Base-by-base conservation (phyloP, 2,329 filamentous ascomycete species). In the Annulohypoxylon truncatum region DNA sequence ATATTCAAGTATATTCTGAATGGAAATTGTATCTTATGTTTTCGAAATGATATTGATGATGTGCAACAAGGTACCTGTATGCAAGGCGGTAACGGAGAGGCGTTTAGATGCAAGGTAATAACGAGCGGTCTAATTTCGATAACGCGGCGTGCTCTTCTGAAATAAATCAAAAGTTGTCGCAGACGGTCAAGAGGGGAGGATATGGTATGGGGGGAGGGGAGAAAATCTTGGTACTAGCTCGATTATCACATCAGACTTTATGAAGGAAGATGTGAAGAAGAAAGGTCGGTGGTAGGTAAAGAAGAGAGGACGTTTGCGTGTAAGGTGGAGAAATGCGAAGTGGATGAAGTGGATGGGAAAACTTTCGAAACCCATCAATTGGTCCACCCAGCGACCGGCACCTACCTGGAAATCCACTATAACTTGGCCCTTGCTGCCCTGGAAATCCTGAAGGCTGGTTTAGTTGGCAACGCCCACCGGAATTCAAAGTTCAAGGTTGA, bases 141-240 rank as follows among this genome's bases (percentile, higher is more conserved):
- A 61, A 59, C 22, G 61, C 57, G 50, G 51, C 47, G 51, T 22
- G 54, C 58, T 64, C 61, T 57, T 60, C 55, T 50, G 53, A 64
- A 51, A n/a, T 5, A 13, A 50, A 60, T 56, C 29, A 59, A 65
- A 61, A 52, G 61, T 52, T 59, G 50, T 55, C 44, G 40, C 31
- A 52, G 38, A 33, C 15, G 52, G 51, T 22, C 44, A 22, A 24
- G 26, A 48, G 33, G 42, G 33, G 20, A 50, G 38, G 24, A 10
- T 10, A 12, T 4, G 24, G 9, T 28, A 38, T 13, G 44, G 35
- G 40, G 28, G 38, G 52, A 26, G 46, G 46, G 31, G n/a, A 15
- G 38, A 44, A 38, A 24, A 29, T 29, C 15, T 31, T 42, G 7
- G 35, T 61, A 52, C 3, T 29, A 26, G 22, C 10, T 63, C 26